Evolutionary conservation across 495 filamentous ascomycete species (phyloP).

Genomic region (Entonaema liquescens): DNA sequence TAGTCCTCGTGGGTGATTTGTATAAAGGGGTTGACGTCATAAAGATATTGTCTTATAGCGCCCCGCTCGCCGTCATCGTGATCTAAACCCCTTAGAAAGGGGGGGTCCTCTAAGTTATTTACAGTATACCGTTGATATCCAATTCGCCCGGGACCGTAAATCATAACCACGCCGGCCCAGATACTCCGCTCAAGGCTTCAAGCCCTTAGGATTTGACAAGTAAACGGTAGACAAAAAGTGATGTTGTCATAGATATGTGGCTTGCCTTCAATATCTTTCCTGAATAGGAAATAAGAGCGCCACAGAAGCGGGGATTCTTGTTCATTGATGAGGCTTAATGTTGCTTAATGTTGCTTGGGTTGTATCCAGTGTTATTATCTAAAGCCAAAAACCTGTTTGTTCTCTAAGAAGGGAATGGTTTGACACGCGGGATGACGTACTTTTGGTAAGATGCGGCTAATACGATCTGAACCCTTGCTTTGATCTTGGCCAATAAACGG

Average conservation of each 20-base stretch:
- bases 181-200: constrained; percentile 29
- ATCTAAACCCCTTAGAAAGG: constrained; percentile 20
- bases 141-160: neutral
- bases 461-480: constrained; percentile 22
- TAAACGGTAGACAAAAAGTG: neutral
- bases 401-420: constrained; percentile 14
- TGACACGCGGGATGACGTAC: constrained; percentile 34
- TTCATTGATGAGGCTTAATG: constrained; percentile 17
- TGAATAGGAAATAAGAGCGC: constrained; percentile 20
- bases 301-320: constrained; percentile 18
- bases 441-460: constrained; percentile 34
- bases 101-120: neutral
- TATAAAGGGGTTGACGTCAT: constrained; percentile 37
- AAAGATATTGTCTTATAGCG: neutral
- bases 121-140: neutral
- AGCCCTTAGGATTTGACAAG: neutral
- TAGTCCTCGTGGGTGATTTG: constrained; percentile 19
- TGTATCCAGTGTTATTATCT: neutral
- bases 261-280: constrained; percentile 17
- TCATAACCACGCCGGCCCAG: constrained; percentile 16
- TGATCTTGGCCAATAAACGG: constrained; percentile 9
- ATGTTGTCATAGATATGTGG: constrained; percentile 32
- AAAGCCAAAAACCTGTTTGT: constrained; percentile 32
- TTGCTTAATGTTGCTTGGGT: no score
- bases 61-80: constrained; percentile 34